Conservation (phyloP, 805 yeast species). For the Dipodascopsis tothii region DNA sequence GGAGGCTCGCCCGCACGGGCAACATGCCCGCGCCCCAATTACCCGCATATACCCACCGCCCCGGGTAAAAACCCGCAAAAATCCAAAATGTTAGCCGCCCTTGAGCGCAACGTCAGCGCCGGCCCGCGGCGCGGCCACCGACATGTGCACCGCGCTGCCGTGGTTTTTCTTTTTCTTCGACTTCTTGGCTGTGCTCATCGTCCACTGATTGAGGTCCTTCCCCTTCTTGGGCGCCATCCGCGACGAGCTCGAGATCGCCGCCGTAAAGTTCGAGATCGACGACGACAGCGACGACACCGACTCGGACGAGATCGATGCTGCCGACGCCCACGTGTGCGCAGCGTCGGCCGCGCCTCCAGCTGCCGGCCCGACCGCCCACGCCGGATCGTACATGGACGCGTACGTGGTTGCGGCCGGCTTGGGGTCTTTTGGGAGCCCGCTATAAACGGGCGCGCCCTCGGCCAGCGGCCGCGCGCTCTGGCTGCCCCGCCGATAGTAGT, state of each 20-base stretch:
- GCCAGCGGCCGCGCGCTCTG: too few species aligned
- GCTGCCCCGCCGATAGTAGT: not conserved
- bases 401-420: not conserved
- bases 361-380: not conserved
- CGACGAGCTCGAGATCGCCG: not conserved
- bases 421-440: too few species aligned
- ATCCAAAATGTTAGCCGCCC: too few species aligned
- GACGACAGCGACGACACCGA: not conserved
- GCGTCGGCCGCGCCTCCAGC: not conserved
- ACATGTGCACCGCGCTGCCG: too few species aligned
- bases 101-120: too few species aligned
- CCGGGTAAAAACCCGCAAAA: too few species aligned
- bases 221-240: not conserved
- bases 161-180: slow-evolving; percentile 10
- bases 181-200: slow-evolving; percentile 13
- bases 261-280: not conserved
- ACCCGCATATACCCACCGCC: too few species aligned
- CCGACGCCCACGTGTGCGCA: not conserved
- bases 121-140: too few species aligned
- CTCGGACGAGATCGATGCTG: not conserved
- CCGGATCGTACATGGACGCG: not conserved
- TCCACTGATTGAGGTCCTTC: slow-evolving; percentile 13
- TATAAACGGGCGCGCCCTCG: too few species aligned
- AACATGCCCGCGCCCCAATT: too few species aligned
- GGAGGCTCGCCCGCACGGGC: too few species aligned